Conservation (phyloP, 2,329 filamentous ascomycete species). For the Fusarium sulawesiense region DNA sequence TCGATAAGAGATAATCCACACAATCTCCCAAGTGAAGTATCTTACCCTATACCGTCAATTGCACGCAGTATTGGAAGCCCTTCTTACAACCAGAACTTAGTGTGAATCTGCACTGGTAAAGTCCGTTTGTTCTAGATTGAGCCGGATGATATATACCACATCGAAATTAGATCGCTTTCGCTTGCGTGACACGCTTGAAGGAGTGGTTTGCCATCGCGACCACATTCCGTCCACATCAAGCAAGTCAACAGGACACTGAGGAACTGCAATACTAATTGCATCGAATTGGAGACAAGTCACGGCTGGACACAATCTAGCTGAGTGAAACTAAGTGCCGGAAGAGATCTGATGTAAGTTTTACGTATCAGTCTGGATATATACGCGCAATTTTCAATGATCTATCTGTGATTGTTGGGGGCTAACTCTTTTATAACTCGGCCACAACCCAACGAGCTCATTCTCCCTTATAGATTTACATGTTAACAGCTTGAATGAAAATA, state of each 20-base stretch:
- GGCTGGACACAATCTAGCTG: too few relatives aligned
- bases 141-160: not conserved
- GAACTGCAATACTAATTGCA: too few relatives aligned
- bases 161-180: not conserved
- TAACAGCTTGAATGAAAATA: rapidly evolving
- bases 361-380: too few relatives aligned
- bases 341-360: not conserved
- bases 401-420: rapidly evolving
- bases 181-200: too few relatives aligned
- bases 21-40: not conserved
- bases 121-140: not conserved
- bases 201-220: too few relatives aligned
- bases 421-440: too few relatives aligned
- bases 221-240: too few relatives aligned
- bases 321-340: not conserved
- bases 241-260: too few relatives aligned
- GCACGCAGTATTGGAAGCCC: not conserved
- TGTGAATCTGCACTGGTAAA: not conserved
- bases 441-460: too few relatives aligned
- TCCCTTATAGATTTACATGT: rapidly evolving
- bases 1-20: not conserved
- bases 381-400: not conserved
- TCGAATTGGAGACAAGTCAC: too few relatives aligned
- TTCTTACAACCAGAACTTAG: not conserved
- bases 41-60: not conserved